Conservation (phyloP, 1,284 basidiomycete genomes). For the Blastosporella zonata region DNA sequence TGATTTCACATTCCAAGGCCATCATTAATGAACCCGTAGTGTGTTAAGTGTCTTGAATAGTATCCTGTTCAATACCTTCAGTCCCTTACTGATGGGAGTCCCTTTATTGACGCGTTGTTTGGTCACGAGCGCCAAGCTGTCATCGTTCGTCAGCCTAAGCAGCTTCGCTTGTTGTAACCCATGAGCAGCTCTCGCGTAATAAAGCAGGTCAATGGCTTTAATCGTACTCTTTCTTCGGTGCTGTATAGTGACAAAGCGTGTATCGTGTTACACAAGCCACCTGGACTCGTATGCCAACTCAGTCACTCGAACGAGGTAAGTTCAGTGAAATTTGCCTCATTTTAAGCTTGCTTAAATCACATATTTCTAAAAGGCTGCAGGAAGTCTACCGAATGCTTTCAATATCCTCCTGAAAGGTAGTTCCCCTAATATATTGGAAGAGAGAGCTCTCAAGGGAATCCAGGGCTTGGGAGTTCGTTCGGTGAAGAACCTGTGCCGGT, state of each 20-base stretch:
- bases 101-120: too few species aligned
- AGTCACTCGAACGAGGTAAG: conserved; percentile 13
- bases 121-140: too few species aligned
- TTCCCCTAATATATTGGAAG: background rate
- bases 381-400: conserved; percentile 6
- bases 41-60: too few species aligned
- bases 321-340: background rate
- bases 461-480: conserved; percentile 40
- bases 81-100: too few species aligned
- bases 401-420: conserved; percentile 18
- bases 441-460: conserved; percentile 1
- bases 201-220: background rate
- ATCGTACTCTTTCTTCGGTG: background rate
- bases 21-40: too few species aligned
- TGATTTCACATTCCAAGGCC: too few species aligned
- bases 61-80: too few species aligned
- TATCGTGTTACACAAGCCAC: conserved; percentile 61
- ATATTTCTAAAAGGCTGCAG: background rate
- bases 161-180: background rate
- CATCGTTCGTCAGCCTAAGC: background rate
- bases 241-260: conserved; percentile 7
- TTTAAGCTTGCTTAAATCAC: background rate
- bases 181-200: conserved; percentile 3
- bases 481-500: conserved; percentile 43
- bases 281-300: conserved; percentile 55